Base-by-base conservation (phyloP, 2,329 filamentous ascomycete species). In the Lachnellula cervina region DNA sequence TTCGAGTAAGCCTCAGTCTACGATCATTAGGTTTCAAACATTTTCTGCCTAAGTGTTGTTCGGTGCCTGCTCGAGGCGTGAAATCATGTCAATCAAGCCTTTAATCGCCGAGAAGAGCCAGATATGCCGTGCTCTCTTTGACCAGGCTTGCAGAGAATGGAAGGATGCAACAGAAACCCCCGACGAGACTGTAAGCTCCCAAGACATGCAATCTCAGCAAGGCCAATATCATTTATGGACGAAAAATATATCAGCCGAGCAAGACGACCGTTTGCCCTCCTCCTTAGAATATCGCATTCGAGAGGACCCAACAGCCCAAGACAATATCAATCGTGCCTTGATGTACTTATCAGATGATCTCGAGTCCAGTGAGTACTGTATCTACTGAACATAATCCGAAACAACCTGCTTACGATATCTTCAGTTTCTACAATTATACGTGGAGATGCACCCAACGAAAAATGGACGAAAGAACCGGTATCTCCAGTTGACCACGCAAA, bases 191-290 rank as follows among this genome's bases (percentile, higher is more conserved):
- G n/a, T n/a, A 8, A 19, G 4, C 19, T 14, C 40, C 40, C 40
- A 14, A 8, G 40, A 43, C 7, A 43, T 43, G 13, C n/a, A n/a
- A 17, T 9, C 40, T 8, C 40, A 44, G 13, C n/a, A 23, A 14
- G 11, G 42, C 7, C 49, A 38, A 17, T 51, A 32, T 35, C 16
- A 44, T 23, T 17, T 54, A 17, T 54, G 52, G 52, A 17, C 23
- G n/a, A 54, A 35, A 40, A 56, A 51, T 21, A 56, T 56, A n/a
- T 38, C 54, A n/a, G 54, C 54, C 8, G 13, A 19, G 11, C 54
- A 56, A 45, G 48, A 51, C 34, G 42, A 13, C 16, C 14, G 17
- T 16, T 25, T 56, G 11, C 54, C 48, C 13, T 47, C 25, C 34
- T 56, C 54, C 21, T 43, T 56, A 8, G 54, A 51, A 49, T 51